Conservation (phyloP, 768 basidiomycete species). For the Macrolepiota fuliginosa region DNA sequence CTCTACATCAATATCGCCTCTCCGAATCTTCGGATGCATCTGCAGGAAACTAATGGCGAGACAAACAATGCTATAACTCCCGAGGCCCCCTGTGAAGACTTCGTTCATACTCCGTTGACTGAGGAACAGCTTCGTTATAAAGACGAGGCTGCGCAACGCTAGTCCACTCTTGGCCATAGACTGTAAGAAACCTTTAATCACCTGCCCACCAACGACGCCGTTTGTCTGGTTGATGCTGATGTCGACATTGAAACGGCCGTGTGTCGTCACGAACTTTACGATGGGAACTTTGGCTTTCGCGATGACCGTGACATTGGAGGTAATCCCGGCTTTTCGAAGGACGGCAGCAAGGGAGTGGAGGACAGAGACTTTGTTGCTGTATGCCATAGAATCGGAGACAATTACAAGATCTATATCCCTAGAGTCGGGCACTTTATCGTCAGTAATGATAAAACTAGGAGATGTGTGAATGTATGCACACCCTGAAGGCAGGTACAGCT, state of each 20-base stretch:
- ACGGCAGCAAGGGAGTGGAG: conserved; percentile 77
- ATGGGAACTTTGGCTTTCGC: conserved; percentile 95
- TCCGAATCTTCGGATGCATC: conserved; percentile 93
- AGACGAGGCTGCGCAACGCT: conserved; percentile 78
- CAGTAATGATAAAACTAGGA: conserved; percentile 15
- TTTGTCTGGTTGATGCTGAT: conserved; percentile 92
- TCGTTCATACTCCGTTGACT: conserved; percentile 93
- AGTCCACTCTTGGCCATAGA: conserved; percentile 37
- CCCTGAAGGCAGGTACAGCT: conserved; percentile 92
- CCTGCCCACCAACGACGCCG: conserved; percentile 73
- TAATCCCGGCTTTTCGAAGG: conserved; percentile 72
- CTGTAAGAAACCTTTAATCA: conserved; percentile 75
- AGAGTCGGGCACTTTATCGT: conserved; percentile 13
- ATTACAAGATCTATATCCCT: conserved; percentile 97
- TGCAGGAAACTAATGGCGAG: conserved; percentile 92
- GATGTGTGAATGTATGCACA: conserved; percentile 35
- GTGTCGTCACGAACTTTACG: conserved; percentile 86
- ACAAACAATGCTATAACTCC: conserved; percentile 93
- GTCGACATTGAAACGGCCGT: conserved; percentile 86
- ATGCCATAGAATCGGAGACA: conserved; percentile 72
- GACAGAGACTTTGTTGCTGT: conserved; percentile 63
- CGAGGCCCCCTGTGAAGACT: conserved; percentile 94
- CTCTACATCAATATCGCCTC: conserved; percentile 83
- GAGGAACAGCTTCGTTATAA: conserved; percentile 90
- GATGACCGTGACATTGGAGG: conserved; percentile 79